Conservation (phyloP, 768 basidiomycete genomes). For the Rickenella mellea region DNA sequence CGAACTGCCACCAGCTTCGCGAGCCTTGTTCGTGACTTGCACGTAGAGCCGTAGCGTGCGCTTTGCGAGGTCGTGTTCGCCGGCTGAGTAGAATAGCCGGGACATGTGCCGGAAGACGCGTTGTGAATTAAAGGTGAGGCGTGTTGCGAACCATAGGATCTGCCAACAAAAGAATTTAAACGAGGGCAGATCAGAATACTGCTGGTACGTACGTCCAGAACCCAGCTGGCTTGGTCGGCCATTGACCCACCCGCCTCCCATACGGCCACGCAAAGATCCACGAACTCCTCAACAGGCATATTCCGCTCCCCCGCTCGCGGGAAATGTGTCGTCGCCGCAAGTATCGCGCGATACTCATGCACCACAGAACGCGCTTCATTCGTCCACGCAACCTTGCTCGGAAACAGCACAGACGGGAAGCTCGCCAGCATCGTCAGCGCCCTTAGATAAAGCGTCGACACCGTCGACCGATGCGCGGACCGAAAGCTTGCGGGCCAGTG, state of each 20-base stretch:
- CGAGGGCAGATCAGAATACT: not conserved
- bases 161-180: constrained; percentile 20
- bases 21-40: constrained; percentile 76
- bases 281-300: constrained; percentile 71
- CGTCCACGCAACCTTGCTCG: constrained; percentile 13
- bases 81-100: constrained; percentile 54
- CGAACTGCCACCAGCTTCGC: constrained; percentile 39
- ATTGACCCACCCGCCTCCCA: constrained; percentile 71
- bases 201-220: constrained; percentile 62
- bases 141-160: constrained; percentile 92
- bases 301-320: constrained; percentile 78
- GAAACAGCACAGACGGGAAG: constrained; percentile 8
- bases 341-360: constrained; percentile 58
- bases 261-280: constrained; percentile 67
- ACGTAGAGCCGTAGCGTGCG: constrained; percentile 75
- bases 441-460: constrained; percentile 64
- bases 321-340: constrained; percentile 64
- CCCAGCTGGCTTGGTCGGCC: constrained; percentile 62
- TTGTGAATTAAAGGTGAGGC: constrained; percentile 88
- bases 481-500: constrained; percentile 79
- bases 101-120: constrained; percentile 80
- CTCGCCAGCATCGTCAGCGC: constrained; percentile 48
- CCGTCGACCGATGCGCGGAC: constrained; percentile 60
- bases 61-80: constrained; percentile 53
- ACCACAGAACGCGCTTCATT: constrained; percentile 46